A percentile compares a stretch with the other conserved stretches of the same genome.
phyloP scores from a whole-genome alignment of 2,329 filamentous ascomycete species.

The Aureobasidium sp. region DNA sequence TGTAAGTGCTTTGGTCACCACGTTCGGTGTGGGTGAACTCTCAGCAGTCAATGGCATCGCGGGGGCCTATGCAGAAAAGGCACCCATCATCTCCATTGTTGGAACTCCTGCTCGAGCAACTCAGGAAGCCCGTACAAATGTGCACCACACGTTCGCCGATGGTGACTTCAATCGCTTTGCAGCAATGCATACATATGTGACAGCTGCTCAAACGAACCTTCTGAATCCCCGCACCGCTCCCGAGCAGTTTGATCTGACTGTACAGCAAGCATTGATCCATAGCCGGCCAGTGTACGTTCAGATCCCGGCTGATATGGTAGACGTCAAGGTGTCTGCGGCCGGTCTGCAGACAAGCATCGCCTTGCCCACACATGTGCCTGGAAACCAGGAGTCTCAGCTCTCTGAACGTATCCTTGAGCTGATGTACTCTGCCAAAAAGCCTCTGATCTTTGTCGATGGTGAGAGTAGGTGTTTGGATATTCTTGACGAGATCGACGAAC shows the following conservation, averaged over 20 bases:
- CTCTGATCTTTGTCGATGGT: conserved; percentile 74
- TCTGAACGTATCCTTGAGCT: conserved; percentile 70
- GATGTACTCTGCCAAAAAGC: conserved; percentile 64
- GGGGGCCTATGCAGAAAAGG: conserved; percentile 41
- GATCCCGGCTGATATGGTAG: conserved; percentile 75
- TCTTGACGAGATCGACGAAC: conserved; percentile 36
- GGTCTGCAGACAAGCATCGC: conserved; percentile 65
- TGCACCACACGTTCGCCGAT: conserved; percentile 43
- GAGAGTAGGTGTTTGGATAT: conserved; percentile 60
- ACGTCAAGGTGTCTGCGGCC: conserved; percentile 67
- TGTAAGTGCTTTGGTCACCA: conserved; percentile 33
- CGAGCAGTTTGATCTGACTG: conserved; percentile 67
- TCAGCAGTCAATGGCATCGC: conserved; percentile 42
- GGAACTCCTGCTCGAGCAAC: conserved; percentile 37
- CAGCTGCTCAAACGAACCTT: conserved; percentile 64
- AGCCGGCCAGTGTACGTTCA: conserved; percentile 78
- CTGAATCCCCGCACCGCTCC: conserved; percentile 64
- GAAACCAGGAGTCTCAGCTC: conserved; percentile 72
- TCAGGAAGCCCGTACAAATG: conserved; percentile 35
- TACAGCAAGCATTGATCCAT: conserved; percentile 65
- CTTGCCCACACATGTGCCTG: conserved; percentile 56
- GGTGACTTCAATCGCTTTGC: conserved; percentile 76
- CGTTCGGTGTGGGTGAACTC: conserved; percentile 44
- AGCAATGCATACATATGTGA: conserved; percentile 68
- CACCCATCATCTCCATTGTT: conserved; percentile 43